Evolutionary conservation across 139 green algal species (phyloP).

Genomic region (Tetradesmus obliquus): DNA sequence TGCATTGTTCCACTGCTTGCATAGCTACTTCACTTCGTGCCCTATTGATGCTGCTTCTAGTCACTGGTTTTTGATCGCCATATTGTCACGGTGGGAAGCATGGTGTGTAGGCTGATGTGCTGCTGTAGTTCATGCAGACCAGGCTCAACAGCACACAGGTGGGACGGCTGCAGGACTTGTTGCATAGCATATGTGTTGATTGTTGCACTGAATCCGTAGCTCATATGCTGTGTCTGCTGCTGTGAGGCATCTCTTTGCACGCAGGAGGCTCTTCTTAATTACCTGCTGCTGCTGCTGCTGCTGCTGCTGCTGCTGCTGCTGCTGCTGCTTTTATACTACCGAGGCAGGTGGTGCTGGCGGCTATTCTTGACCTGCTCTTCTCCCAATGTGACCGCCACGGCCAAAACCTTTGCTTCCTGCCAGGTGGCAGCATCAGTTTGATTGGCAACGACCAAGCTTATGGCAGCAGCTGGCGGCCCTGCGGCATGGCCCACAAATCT

Average conservation of each 20-base stretch:
- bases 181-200: not conserved
- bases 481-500: conserved; percentile 35
- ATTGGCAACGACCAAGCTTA: conserved; percentile 74
- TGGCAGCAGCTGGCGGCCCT: conserved; percentile 53
- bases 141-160: conserved; percentile 16
- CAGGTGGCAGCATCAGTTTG: conserved; percentile 61
- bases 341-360: conserved; percentile 53
- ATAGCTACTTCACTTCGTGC: no score
- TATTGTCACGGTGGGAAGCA: conserved; percentile 53
- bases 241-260: no score
- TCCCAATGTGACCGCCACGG: conserved; percentile 70
- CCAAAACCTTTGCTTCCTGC: conserved; percentile 72
- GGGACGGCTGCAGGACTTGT: not conserved
- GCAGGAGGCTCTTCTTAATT: no score
- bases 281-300: no score
- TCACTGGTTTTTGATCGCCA: not conserved
- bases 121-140: conserved; percentile 58
- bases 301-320: no score
- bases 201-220: not conserved
- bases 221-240: no score
- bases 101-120: not conserved
- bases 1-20: no score
- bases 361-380: conserved; percentile 73
- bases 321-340: no score
- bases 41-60: no score